Evolutionary conservation across 306 rosid genomes (phyloP).

Genomic region (Malus domestica): ASM211411v1 NC_041804.1:2472001-2472500

Average conservation of each 20-base stretch:
- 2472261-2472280: constrained; percentile 88
- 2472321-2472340: no score
- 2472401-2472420: background rate
- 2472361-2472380: background rate
- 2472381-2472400: background rate
- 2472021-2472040: constrained; percentile 83
- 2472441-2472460: background rate
- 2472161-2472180: constrained; percentile 83
- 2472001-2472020: constrained; percentile 85
- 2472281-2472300: constrained; percentile 72
- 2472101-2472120: background rate
- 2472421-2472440: background rate
- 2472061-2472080: constrained; percentile 49
- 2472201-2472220: constrained; percentile 90
- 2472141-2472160: background rate
- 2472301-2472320: constrained; percentile 31
- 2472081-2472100: background rate
- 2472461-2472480: background rate
- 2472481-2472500: constrained; percentile 90
- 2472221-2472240: constrained; percentile 90
- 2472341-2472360: background rate
- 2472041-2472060: constrained; percentile 83
- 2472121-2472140: no score
- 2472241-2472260: constrained; percentile 84
- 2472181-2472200: constrained; percentile 97